These are phyloP conservation scores for Nevesoporus exiguus DNA, from an alignment of 768 basidiomycete species.

Conservation along the genomic window DNA sequence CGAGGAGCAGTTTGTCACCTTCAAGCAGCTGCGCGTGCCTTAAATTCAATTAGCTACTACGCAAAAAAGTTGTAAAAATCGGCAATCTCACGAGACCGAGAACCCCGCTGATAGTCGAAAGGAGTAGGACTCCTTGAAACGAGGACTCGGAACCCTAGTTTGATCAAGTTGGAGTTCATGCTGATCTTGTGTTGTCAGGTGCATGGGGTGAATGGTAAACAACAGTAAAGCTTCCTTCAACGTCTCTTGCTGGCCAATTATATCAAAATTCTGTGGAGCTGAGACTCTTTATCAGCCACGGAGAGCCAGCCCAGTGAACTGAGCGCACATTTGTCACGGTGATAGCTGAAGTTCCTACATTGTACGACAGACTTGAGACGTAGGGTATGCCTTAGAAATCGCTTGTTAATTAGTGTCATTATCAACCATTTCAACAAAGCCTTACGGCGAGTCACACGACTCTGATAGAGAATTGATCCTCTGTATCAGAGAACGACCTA, in stretches of 20 bases:
- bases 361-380: conserved; percentile 8
- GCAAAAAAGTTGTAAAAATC: neutral
- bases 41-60: neutral
- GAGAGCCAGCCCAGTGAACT: neutral
- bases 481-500: conserved; percentile 11
- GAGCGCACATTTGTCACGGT: conserved; percentile 4
- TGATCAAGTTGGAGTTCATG: conserved; percentile 29
- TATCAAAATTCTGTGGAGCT: conserved; percentile 17
- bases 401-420: neutral
- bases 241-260: conserved; percentile 19
- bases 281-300: neutral
- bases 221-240: conserved; percentile 19
- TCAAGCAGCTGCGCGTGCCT: conserved; percentile 42
- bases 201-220: conserved; percentile 28
- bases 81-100: conserved; percentile 21
- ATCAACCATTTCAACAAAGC: neutral
- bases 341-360: neutral
- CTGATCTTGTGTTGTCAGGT: conserved; percentile 28
- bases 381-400: conserved; percentile 14
- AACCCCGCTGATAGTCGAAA: conserved; percentile 23
- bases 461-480: conserved; percentile 19
- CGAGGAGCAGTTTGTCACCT: conserved; percentile 37
- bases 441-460: conserved; percentile 19
- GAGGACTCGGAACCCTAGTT: conserved; percentile 20
- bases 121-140: conserved; percentile 25